Conservation (phyloP, 176 grass and related monocot species). For the Microstegium vimineum region DNA sequence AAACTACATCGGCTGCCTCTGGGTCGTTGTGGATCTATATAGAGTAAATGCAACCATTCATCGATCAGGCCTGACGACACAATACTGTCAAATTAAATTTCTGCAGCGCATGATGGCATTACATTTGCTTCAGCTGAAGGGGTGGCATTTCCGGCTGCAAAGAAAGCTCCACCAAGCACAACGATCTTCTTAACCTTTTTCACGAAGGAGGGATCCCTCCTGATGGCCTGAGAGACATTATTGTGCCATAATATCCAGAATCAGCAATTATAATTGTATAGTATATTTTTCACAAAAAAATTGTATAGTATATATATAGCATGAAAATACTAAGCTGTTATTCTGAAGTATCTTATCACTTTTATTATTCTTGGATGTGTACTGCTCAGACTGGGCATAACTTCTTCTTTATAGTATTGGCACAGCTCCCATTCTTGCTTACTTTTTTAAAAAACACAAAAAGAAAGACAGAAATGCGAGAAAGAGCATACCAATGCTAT, state of each 20-base stretch:
- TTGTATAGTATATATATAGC: too few species aligned
- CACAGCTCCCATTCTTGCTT: too few species aligned
- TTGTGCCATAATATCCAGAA: not conserved
- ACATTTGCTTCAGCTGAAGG: constrained; percentile 92
- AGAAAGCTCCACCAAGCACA: constrained; percentile 67
- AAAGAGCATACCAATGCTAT: constrained; percentile 50
- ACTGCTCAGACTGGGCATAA: too few species aligned
- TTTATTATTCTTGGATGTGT: too few species aligned
- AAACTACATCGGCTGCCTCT: constrained; percentile 78
- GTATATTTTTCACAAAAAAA: too few species aligned
- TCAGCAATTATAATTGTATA: too few species aligned
- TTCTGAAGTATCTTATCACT: too few species aligned
- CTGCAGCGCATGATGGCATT: not conserved
- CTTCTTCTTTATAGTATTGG: too few species aligned
- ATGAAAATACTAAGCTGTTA: too few species aligned
- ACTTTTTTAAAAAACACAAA: too few species aligned
- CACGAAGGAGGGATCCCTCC: constrained; percentile 54
- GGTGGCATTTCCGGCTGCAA: constrained; percentile 57
- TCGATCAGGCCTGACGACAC: not conserved
- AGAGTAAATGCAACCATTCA: not conserved
- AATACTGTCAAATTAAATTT: not conserved
- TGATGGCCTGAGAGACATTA: constrained; percentile 48
- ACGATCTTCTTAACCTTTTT: constrained; percentile 71
- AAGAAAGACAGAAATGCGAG: not conserved
- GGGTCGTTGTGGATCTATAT: constrained; percentile 70